Conservation (phyloP, 1,284 basidiomycete species). For the Cutaneotrichosporon sp. region DNA sequence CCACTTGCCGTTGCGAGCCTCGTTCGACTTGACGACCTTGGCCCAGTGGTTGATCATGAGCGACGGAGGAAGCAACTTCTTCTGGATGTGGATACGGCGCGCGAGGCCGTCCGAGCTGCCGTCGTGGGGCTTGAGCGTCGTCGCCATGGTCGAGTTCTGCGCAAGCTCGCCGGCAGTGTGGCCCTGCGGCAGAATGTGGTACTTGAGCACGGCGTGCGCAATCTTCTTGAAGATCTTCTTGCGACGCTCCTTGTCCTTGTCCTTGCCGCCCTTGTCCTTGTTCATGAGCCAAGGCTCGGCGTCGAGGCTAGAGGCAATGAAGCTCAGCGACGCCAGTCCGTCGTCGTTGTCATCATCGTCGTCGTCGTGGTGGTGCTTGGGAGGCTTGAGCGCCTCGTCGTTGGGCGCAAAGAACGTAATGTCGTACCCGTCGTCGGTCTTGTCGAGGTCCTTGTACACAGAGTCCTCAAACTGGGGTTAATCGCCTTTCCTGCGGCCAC, state of each 20-base stretch:
- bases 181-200: slow-evolving; percentile 58
- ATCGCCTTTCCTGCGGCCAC: neutral
- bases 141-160: slow-evolving; percentile 59
- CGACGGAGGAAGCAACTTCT: slow-evolving; percentile 47
- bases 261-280: slow-evolving; percentile 38
- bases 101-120: slow-evolving; percentile 56
- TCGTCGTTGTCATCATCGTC: slow-evolving; percentile 14
- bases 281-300: slow-evolving; percentile 22
- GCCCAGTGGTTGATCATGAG: slow-evolving; percentile 58
- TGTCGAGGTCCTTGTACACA: slow-evolving; percentile 41
- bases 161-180: slow-evolving; percentile 51
- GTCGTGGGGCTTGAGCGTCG: slow-evolving; percentile 54
- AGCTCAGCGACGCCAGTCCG: slow-evolving; percentile 26
- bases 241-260: slow-evolving; percentile 55
- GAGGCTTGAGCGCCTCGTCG: slow-evolving; percentile 44
- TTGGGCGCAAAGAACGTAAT: slow-evolving; percentile 50
- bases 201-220: slow-evolving; percentile 56
- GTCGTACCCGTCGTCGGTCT: slow-evolving; percentile 27
- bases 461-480: slow-evolving; percentile 31
- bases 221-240: slow-evolving; percentile 52
- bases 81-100: slow-evolving; percentile 56
- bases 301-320: slow-evolving; percentile 29
- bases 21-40: slow-evolving; percentile 50
- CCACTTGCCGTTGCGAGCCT: slow-evolving; percentile 60
- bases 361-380: slow-evolving; percentile 38